phyloP scores from a whole-genome alignment of 1,139 yeast genomes.

The Saccharomycopsis hybrid region DNA sequence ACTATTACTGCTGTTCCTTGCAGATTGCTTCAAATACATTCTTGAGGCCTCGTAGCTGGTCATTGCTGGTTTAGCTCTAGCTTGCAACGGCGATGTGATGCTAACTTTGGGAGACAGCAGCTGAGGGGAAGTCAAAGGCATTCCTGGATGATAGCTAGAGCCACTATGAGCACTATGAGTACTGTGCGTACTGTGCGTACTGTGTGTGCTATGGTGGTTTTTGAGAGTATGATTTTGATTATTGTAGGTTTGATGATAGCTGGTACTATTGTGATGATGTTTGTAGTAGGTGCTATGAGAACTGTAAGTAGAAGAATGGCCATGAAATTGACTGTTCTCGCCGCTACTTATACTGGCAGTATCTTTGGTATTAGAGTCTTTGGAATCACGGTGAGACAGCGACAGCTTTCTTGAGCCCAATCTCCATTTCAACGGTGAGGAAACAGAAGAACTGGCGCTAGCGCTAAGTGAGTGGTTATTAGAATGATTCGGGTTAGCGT shows the following conservation, averaged over 20 bases:
- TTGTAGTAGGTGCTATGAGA: no score
- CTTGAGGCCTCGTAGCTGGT: conserved; percentile 20
- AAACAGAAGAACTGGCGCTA: background rate
- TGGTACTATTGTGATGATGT: no score
- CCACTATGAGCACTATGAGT: background rate
- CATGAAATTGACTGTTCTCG: background rate
- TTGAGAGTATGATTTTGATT: no score
- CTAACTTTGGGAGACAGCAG: background rate
- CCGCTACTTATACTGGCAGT: conserved; percentile 9
- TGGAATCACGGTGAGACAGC: background rate
- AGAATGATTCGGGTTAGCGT: background rate
- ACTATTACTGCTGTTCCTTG: conserved; percentile 9
- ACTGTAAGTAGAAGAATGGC: background rate
- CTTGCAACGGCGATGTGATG: conserved; percentile 3
- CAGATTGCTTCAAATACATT: conserved; percentile 14
- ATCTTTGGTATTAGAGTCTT: background rate
- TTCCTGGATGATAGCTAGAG: background rate
- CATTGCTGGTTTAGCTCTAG: conserved; percentile 10
- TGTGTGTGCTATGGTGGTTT: background rate
- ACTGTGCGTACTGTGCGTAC: background rate
- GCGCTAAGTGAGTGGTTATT: background rate
- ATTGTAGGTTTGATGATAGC: no score
- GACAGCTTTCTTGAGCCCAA: conserved; percentile 4
- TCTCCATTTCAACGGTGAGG: conserved; percentile 16
- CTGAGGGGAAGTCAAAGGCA: background rate